These are phyloP conservation scores for Mycotypha africana DNA, from an alignment of 371 early-diverging fungal genomes.

Conservation along the genomic window DNA sequence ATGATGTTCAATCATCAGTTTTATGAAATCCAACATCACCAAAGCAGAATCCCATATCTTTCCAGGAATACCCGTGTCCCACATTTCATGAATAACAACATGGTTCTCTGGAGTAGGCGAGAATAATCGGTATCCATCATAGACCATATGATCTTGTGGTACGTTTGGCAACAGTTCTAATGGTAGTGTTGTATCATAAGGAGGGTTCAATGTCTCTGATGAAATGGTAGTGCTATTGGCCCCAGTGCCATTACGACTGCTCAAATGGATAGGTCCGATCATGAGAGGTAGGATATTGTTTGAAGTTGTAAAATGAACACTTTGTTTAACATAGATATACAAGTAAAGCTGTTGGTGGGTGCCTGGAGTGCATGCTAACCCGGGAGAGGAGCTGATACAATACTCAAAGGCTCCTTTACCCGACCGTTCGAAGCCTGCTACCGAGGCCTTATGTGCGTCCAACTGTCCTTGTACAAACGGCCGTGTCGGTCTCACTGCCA, in stretches of 20 bases:
- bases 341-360: slow-evolving; percentile 14
- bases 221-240: too few relatives aligned
- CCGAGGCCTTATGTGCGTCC: neutral
- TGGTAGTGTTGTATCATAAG: slow-evolving; percentile 7
- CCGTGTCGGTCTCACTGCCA: slow-evolving; percentile 12
- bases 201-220: neutral
- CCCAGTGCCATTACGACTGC: neutral
- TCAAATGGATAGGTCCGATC: slow-evolving; percentile 38
- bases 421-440: slow-evolving; percentile 34
- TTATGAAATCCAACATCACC: slow-evolving; percentile 41
- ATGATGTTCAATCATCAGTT: slow-evolving; percentile 16
- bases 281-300: slow-evolving; percentile 32
- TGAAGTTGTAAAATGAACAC: slow-evolving; percentile 4
- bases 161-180: slow-evolving; percentile 19
- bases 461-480: slow-evolving; percentile 6
- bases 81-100: slow-evolving; percentile 47
- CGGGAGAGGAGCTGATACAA: slow-evolving; percentile 20
- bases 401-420: slow-evolving; percentile 49
- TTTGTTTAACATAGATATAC: slow-evolving; percentile 1
- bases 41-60: slow-evolving; percentile 66
- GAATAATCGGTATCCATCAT: slow-evolving; percentile 34
- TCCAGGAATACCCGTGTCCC: slow-evolving; percentile 56
- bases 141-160: slow-evolving; percentile 20
- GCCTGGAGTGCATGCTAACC: slow-evolving; percentile 6
- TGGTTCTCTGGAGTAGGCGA: slow-evolving; percentile 4